phyloP scores from a whole-genome alignment of 2,329 filamentous ascomycete genomes.

The Ceratocystis variospora region DNA sequence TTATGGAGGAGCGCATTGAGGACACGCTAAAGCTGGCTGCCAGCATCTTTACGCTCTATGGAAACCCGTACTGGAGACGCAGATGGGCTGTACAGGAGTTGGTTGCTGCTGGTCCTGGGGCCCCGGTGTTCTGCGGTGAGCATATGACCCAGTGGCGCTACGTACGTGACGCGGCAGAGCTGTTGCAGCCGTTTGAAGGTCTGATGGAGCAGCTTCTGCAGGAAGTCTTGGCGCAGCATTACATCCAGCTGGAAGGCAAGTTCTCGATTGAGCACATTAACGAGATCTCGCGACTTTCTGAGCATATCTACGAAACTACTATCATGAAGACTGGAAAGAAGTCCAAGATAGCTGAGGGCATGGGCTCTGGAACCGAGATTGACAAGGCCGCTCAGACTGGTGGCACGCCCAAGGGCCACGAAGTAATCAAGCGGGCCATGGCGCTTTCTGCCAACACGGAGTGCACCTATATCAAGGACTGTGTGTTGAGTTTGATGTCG shows the following conservation, averaged over 20 bases:
- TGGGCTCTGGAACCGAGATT: slow-evolving; percentile 5
- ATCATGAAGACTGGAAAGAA: slow-evolving; percentile 1
- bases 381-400: neutral
- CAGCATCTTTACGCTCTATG: slow-evolving; percentile 17
- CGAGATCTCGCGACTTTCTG: slow-evolving; percentile 11
- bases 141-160: slow-evolving; percentile 18
- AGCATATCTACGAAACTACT: slow-evolving; percentile 5
- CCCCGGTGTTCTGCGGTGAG: slow-evolving; percentile 15
- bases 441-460: slow-evolving; percentile 12
- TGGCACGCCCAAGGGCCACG: slow-evolving; percentile 2
- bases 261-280: slow-evolving; percentile 16
- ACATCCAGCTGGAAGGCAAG: slow-evolving; percentile 14
- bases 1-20: slow-evolving; percentile 13
- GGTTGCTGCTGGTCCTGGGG: slow-evolving; percentile 1
- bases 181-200: slow-evolving; percentile 13
- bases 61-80: slow-evolving; percentile 15
- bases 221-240: slow-evolving; percentile 15
- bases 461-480: slow-evolving; percentile 13
- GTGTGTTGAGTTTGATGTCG: slow-evolving; percentile 12
- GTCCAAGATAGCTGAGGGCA: neutral
- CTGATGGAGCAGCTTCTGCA: slow-evolving; percentile 15
- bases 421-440: slow-evolving; percentile 7
- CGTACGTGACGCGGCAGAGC: slow-evolving; percentile 17
- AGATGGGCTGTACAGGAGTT: slow-evolving; percentile 15
- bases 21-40: slow-evolving; percentile 17